Evolutionary conservation across 164 flowering plant genomes (phyloP).

Genomic region (Protea cynaroides): DNA sequence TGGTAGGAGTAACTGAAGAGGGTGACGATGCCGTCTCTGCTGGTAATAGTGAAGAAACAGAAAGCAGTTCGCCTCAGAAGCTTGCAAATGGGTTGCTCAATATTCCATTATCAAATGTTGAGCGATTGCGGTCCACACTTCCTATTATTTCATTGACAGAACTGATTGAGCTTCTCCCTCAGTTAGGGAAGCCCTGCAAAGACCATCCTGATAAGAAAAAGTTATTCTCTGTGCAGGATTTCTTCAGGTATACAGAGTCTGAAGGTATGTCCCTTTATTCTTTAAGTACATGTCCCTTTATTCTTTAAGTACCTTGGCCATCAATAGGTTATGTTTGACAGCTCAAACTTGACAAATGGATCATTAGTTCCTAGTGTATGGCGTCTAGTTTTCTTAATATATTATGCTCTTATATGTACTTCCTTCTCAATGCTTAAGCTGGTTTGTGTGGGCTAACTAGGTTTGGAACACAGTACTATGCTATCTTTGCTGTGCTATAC

Average conservation of each 20-base stretch:
- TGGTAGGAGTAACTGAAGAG: constrained; percentile 61
- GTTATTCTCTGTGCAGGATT: constrained; percentile 84
- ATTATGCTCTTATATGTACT: no score
- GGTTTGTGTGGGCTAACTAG: no score
- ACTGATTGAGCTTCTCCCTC: constrained; percentile 75
- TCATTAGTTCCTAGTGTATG: no score
- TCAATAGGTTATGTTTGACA: no score
- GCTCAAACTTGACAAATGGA: no score
- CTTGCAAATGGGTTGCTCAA: constrained; percentile 57
- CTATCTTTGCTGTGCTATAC: no score
- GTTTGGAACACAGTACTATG: no score
- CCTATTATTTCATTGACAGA: constrained; percentile 83
- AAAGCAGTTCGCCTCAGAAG: constrained; percentile 48
- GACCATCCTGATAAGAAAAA: constrained; percentile 95
- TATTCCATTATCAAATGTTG: constrained; percentile 95
- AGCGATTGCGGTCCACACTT: constrained; percentile 68
- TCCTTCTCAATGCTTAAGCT: no score
- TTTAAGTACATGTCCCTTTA: constrained; percentile 17
- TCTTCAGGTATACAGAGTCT: constrained; percentile 85
- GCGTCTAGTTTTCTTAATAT: no score
- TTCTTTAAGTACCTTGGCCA: constrained; percentile 3
- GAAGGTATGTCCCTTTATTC: constrained; percentile 57
- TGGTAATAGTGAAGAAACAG: constrained; percentile 41
- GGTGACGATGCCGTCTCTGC: constrained; percentile 29
- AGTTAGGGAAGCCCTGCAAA: constrained; percentile 56